Conservation (phyloP, 495 filamentous ascomycete genomes). For the Daldinia decipiens region DNA sequence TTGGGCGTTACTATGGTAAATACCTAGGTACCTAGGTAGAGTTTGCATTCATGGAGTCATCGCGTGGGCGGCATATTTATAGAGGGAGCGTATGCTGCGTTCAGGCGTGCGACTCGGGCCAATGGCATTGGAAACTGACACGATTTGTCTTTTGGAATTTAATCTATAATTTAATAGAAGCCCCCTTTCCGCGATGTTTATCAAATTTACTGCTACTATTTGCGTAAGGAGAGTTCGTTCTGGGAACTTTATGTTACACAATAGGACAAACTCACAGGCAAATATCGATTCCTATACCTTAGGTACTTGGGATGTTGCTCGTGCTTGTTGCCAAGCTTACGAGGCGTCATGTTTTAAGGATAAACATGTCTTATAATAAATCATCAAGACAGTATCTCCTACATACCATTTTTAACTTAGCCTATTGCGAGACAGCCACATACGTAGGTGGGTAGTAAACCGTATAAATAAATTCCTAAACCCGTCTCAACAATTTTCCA, state of each 20-base stretch:
- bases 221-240: neutral
- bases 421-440: neutral
- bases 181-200: neutral
- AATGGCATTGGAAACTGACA: conserved; percentile 25
- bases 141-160: conserved; percentile 7
- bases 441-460: no score
- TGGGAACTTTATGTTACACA: neutral
- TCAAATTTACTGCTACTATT: neutral
- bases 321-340: neutral
- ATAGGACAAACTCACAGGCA: neutral
- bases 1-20: conserved; percentile 32
- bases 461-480: neutral
- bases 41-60: conserved; percentile 16
- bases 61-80: conserved; percentile 35
- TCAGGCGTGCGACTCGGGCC: neutral
- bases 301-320: neutral
- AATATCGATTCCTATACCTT: neutral
- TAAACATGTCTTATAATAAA: neutral
- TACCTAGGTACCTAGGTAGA: no score
- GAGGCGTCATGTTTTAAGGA: neutral
- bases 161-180: conserved; percentile 12
- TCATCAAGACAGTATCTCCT: neutral
- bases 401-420: neutral
- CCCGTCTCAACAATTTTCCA: neutral
- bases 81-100: conserved; percentile 26